Percentiles rank a stretch among this genome's conserved stretches.
These are phyloP conservation scores for Phaffia tasmanica DNA, from an alignment of 768 basidiomycete species.

Conservation along the genomic window DNA sequence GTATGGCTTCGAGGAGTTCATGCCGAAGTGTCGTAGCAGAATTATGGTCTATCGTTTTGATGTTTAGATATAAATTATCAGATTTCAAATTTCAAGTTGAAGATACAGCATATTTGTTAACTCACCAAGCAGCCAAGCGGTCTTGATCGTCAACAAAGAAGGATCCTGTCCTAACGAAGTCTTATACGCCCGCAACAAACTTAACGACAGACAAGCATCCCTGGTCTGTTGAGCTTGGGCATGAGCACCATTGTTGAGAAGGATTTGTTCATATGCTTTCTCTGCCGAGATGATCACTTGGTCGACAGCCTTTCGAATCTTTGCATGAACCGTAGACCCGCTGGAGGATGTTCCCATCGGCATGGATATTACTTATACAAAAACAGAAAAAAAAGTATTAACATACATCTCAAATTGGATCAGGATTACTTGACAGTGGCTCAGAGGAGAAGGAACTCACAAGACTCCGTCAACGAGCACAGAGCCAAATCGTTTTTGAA, in stretches of 20 bases:
- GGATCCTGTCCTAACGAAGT: slow-evolving; percentile 61
- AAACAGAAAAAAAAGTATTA: background rate
- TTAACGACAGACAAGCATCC: slow-evolving; percentile 59
- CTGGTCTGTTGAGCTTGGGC: slow-evolving; percentile 63
- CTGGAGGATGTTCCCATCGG: slow-evolving; percentile 62
- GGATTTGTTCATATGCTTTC: slow-evolving; percentile 54
- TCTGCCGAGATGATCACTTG: slow-evolving; percentile 57
- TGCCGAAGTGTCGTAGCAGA: slow-evolving; percentile 67
- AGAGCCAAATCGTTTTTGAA: slow-evolving; percentile 81
- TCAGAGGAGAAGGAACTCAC: no score
- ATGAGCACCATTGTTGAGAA: slow-evolving; percentile 47
- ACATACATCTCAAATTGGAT: background rate
- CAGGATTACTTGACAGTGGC: no score
- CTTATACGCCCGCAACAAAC: slow-evolving; percentile 61
- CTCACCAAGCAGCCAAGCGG: slow-evolving; percentile 50
- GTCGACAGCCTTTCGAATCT: slow-evolving; percentile 51
- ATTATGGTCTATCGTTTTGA: slow-evolving; percentile 50
- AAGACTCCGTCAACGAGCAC: slow-evolving; percentile 79
- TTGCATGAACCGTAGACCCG: slow-evolving; percentile 38
- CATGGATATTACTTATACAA: slow-evolving; percentile 77
- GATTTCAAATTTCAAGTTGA: slow-evolving; percentile 35
- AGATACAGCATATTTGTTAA: slow-evolving; percentile 24
- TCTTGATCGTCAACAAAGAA: slow-evolving; percentile 46
- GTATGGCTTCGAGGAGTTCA: slow-evolving; percentile 74
- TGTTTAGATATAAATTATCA: slow-evolving; percentile 20